Evolutionary conservation across 2,329 filamentous ascomycete genomes (phyloP).

Genomic region (Bipolaris sorokiniana): DNA sequence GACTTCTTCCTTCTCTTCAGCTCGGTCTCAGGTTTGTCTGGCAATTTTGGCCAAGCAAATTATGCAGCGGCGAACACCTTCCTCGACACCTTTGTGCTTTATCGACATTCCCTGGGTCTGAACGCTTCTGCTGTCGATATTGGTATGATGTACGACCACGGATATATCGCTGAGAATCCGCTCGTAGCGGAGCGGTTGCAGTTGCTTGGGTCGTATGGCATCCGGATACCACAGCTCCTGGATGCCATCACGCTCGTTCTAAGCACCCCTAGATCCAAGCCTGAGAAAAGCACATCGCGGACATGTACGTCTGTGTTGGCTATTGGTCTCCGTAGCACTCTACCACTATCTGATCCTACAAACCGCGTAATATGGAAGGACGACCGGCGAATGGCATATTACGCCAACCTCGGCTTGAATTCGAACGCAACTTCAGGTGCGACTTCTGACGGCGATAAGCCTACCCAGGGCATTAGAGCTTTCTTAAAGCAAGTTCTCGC

Average conservation of each 20-base stretch:
- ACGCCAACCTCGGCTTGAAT: neutral
- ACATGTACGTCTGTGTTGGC: neutral
- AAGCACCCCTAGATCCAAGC: neutral
- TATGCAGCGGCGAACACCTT: neutral
- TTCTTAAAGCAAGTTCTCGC: neutral
- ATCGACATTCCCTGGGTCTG: constrained; percentile 7
- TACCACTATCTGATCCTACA: neutral
- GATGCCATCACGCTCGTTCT: neutral
- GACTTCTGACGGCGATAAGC: neutral
- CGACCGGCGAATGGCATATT: neutral
- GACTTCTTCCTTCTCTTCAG: neutral
- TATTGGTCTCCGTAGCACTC: neutral
- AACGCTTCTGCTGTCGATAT: constrained; percentile 57
- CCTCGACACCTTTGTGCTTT: neutral
- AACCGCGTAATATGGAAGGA: neutral
- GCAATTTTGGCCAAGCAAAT: neutral
- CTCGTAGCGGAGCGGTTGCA: neutral
- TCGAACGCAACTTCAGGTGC: neutral
- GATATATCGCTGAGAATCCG: constrained; percentile 37
- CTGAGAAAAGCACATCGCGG: neutral
- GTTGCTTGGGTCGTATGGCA: neutral
- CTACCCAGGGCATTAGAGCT: neutral
- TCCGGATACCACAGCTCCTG: neutral
- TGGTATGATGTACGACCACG: constrained; percentile 54
- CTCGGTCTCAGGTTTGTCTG: neutral